Evolutionary conservation across 2,329 filamentous ascomycete species (phyloP), one percentile per base, ranked within the genome.

Genomic region (Aspergillus tanneri): DNA sequence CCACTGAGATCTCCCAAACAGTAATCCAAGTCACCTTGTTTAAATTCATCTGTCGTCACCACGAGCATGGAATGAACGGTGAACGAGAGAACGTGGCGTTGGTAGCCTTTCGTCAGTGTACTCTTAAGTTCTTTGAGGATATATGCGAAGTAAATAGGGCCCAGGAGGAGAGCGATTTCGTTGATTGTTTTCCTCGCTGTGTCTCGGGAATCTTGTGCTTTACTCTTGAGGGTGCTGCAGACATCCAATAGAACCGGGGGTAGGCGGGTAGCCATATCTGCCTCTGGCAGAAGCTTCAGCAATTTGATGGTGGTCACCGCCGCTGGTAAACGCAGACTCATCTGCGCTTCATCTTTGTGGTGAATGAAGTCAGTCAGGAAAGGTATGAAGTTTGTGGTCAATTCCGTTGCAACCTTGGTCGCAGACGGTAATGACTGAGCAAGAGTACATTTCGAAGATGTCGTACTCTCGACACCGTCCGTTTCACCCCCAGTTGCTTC

Each of bases 61-160:
- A 96, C 83, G 16, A 99, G 75, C 42, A 99, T 88, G 0, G 90
- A 89, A 71, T 99, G 93, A 66, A 99, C 82, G 0, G 93, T 97
- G 67, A 88, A 99, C 0, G 92, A 96, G 19, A 99, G 77, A 8
- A 99, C 90, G 67, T 99, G 93, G 30, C 97, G 79, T 62, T 99
- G 93, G 62, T 95, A 96, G 4, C 93, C 93, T 60, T 85, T 82
- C 38, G 85, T 85, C 10, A 99, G 77, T 5, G 92, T 89, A 48
- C 86, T 86, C 41, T 90, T 81, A 19, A 99, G 76, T 65, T 97
- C 91, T 64, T 91, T 95, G 49, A 99, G 75, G n/a, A 99, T 85
- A 67, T 97, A 97, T 2, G 88, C 87, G 60, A 99, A 86, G 66
- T 89, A 95, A 1, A 82, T 77, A 0, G 92, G 82, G 0, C 93